Percentiles rank a stretch among this genome's conserved stretches.
Evolutionary conservation across 1,284 basidiomycete species (phyloP).

Genomic region (Cutaneotrichosporon curvatum): DNA sequence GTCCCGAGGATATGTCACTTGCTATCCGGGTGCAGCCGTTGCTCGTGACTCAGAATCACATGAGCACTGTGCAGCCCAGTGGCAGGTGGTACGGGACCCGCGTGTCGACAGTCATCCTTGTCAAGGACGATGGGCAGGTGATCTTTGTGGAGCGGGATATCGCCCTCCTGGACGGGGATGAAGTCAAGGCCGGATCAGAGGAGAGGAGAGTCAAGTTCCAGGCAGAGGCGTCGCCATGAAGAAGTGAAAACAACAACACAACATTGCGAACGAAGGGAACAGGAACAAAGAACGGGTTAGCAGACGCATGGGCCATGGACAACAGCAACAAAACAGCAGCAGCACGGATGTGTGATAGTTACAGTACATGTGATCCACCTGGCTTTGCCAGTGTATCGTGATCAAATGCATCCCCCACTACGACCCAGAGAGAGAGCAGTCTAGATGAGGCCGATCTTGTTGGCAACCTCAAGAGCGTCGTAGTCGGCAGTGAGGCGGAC

Average conservation of each 20-base stretch:
- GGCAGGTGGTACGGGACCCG: slow-evolving; percentile 40
- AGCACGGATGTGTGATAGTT: background rate
- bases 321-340: too few species aligned
- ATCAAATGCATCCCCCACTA: slow-evolving; percentile 20
- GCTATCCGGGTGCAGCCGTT: slow-evolving; percentile 30
- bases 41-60: slow-evolving; percentile 4
- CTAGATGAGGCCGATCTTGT: slow-evolving; percentile 64
- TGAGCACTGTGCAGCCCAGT: background rate
- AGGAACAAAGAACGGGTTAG: background rate
- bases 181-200: slow-evolving; percentile 15
- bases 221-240: too few species aligned
- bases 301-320: too few species aligned
- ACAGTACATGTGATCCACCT: background rate
- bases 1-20: slow-evolving; percentile 12
- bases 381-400: slow-evolving; percentile 14
- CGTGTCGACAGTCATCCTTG: slow-evolving; percentile 38
- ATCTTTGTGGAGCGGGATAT: slow-evolving; percentile 42
- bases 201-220: slow-evolving; percentile 23
- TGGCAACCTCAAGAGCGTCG: slow-evolving; percentile 95
- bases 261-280: background rate
- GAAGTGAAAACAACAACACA: background rate
- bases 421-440: slow-evolving; percentile 8
- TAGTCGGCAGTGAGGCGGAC: slow-evolving; percentile 90
- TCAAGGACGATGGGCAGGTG: slow-evolving; percentile 33
- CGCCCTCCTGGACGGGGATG: slow-evolving; percentile 23